These are phyloP conservation scores for Backusella circina DNA, from an alignment of 192 early-diverging fungal genomes.

Conservation along the genomic window DNA sequence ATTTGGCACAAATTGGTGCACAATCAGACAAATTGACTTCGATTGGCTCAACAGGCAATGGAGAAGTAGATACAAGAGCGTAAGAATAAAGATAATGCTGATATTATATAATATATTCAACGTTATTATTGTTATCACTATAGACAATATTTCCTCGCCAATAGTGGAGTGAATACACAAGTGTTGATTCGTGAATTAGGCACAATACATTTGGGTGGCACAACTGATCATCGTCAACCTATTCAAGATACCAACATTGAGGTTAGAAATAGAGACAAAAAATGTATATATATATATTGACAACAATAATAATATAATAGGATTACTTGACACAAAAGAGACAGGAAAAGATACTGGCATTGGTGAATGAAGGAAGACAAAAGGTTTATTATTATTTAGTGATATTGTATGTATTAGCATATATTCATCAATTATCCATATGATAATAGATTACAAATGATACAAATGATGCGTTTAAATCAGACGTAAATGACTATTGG, in stretches of 20 bases:
- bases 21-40: conserved; percentile 72
- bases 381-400: conserved; percentile 21
- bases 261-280: conserved; percentile 25
- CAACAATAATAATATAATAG: conserved; percentile 2
- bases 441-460: conserved; percentile 7
- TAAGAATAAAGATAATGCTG: conserved; percentile 18
- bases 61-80: conserved; percentile 46
- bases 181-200: conserved; percentile 55
- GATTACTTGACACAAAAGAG: conserved; percentile 71
- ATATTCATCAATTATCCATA: not conserved
- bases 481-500: conserved; percentile 1
- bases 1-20: conserved; percentile 84
- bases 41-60: conserved; percentile 32
- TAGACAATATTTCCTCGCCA: conserved; percentile 74
- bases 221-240: conserved; percentile 72
- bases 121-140: not conserved
- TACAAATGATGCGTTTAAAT: not conserved
- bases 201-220: conserved; percentile 63
- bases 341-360: conserved; percentile 70
- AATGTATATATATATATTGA: not conserved
- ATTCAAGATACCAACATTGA: conserved; percentile 83
- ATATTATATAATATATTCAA: not conserved
- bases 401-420: not conserved
- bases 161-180: conserved; percentile 77
- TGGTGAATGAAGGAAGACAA: conserved; percentile 67